Base-by-base conservation (phyloP, 2,329 filamentous ascomycete genomes). In the Rasamsonia emersonii region DNA sequence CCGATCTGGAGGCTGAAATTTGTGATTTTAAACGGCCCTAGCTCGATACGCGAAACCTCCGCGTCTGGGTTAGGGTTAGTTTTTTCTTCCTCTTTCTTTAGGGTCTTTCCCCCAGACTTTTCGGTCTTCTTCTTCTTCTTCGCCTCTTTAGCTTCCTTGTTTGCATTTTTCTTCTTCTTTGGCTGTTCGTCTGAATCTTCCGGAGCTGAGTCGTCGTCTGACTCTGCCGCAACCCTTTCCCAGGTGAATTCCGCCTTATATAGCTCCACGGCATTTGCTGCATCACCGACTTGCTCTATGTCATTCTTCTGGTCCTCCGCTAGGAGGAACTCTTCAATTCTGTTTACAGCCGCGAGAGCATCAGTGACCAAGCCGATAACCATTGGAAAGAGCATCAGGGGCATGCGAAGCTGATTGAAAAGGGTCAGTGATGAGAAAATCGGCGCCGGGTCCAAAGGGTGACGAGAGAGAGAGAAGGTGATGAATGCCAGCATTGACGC, bases 401-500 rank as follows among this genome's bases (percentile, higher is more conserved):
- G 88, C 52, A 94, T 74, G 31, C 88, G 76, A 32, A 95, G 71
- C 7, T 80, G 77, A 55, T 94, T 95, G 70, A 94, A 95, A 6
- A 95, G 64, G 1, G 88, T 86, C 7, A 95, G 68, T 0, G 86
- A 94, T 0, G 86, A 93, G 61, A 95, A 95, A 21, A 94, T 72
- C 18, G 78, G 67, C 1, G 86, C 82, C 2, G 88, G 79, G 2
- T 73, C 67, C 18, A 94, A 70, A 15, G 57, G 56, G 45, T 85
- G 78, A 41, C 80, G 66, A 2, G 71, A 65, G 13, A 72, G 56
- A 3, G 67, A 70, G 44, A 68, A 76, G 0, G 83, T 86, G 56
- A 94, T 88, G 57, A 94, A 94, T 0, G 86, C 77, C 27, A 94
- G 58, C 84, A 94, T 94, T 2, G 86, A 89, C 0, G 88, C 86